Evolutionary conservation across 2,329 filamentous ascomycete genomes (phyloP), one percentile per base, ranked within the genome.

Genomic region (Venturia pyrina): DNA sequence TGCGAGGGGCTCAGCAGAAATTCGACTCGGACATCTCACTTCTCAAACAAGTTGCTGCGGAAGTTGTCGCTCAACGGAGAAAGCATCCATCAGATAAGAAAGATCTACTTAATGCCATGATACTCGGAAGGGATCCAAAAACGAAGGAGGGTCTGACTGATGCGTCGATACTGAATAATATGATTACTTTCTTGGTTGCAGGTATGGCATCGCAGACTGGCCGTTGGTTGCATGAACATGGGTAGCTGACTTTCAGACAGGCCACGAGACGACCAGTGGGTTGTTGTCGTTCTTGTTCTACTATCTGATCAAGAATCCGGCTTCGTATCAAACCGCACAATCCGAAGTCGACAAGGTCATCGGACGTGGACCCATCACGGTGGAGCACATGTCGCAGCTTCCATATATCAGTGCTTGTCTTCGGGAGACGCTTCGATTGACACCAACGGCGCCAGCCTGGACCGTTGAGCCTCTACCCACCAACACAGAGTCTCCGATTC

Each of bases 151-250:
- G 75, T 2, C 78, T 90, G 69, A 81, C 76, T 5, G 83, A 89
- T 5, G 82, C 82, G 11, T 83, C 84, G 67, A 81, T 89, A 62
- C 80, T 88, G 61, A 85, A 89, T 73, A 87, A 90, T 72, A 85
- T 90, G 69, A 83, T 89, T 64, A 83, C 83, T 2, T 88, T 90
- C 78, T 82, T 88, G 50, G 86, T 86, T 63, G 84, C 75, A 77
- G 70, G 71, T 82, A 67, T 32, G 32, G 3, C 80, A 82, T 69
- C 79, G 82, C 63, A 75, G 87, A 2, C 68, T 82, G 11, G 13
- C 13, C 2, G 7, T 43, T 43, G 41, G 4, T 43, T 43, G 11
- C 13, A 43, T 43, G 41, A 17, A 43, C 1, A 5, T 43, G 1
- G 41, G 13, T 43, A 10, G 11, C 41, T 43, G 41, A 43, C 41